phyloP scores from a whole-genome alignment of 73 alveolate genomes.

The Paramecium primaurelia region DNA sequence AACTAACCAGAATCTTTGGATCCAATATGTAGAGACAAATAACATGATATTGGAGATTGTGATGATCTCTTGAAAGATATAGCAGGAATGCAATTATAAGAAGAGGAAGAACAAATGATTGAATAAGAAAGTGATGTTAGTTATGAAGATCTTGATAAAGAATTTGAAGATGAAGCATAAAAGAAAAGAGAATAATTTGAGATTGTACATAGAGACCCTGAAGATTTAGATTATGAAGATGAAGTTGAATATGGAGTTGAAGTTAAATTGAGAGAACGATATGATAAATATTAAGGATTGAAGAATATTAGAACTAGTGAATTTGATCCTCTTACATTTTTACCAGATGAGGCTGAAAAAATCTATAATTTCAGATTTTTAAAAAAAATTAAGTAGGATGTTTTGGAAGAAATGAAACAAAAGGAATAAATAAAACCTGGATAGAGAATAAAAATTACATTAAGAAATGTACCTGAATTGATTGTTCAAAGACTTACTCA shows the following conservation, averaged over 20 bases:
- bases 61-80: conserved; percentile 19
- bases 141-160: conserved; percentile 81
- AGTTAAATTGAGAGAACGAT: conserved; percentile 56
- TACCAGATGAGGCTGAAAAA: conserved; percentile 92
- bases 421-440: conserved; percentile 46
- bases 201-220: conserved; percentile 81
- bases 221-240: conserved; percentile 70
- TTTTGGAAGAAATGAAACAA: conserved; percentile 45
- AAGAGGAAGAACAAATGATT: conserved; percentile 61
- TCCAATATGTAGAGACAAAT: background rate
- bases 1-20: conserved; percentile 50
- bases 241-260: conserved; percentile 50
- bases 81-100: background rate
- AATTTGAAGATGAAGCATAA: conserved; percentile 77
- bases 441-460: conserved; percentile 36
- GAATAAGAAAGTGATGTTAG: conserved; percentile 83
- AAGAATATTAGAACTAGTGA: conserved; percentile 94
- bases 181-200: conserved; percentile 71
- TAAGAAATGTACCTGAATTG: conserved; percentile 68
- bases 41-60: conserved; percentile 44
- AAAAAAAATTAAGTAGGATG: conserved; percentile 61
- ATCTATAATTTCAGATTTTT: conserved; percentile 81
- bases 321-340: conserved; percentile 98
- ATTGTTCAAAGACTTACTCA: conserved; percentile 45
- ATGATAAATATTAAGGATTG: conserved; percentile 90